Base-by-base conservation (phyloP, 345 rosid genomes). In the Syzygium grande region DNA sequence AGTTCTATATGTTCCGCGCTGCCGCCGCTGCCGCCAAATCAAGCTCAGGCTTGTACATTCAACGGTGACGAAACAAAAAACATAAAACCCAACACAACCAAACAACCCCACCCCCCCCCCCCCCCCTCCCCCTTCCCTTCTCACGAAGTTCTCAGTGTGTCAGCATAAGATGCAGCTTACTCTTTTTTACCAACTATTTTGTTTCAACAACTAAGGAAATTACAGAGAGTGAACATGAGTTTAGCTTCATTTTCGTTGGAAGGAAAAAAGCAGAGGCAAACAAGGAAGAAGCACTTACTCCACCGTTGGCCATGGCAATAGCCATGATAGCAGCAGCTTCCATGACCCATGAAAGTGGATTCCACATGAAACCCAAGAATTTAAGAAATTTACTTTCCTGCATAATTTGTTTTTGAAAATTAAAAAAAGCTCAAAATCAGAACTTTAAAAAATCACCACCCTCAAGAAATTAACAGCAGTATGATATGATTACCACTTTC, bases 251-350 rank as follows among this genome's bases (percentile, higher is more conserved):
- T 38, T 73, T 34, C 25, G 25, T 16, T 7, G 53, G 11, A 43
- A n/a, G 80, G 34, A 63, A 84, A 84, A 84, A 86, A 84, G 53
- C 43, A 29, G 59, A 29, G 78, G 19, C 46, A 58, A 11, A 43
- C 41, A 23, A 43, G 22, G 77, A 23, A 85, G 22, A 29, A 79
- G 85, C 23, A 87, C 93, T 90, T 49, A 94, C 95, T 87, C 97
- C 97, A 87, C 95, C 97, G 84, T 94, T 94, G 61, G 97, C 97
- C 68, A 94, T 93, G 7, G 95, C 95, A 86, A 94, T 94, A 41
- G 97, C 97, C 97, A 94, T 94, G 88, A 94, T 91, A 86, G 96
- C 95, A 59, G 95, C 96, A 59, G 94, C 95, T 92, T 94, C 96
- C 96, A 94, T 94, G 51, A 93, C 96, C 96, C 96, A 94, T 83